Evolutionary conservation across 2,329 filamentous ascomycete genomes (phyloP), one percentile per base, ranked within the genome.

Genomic region (Talaromyces sp.): DNA sequence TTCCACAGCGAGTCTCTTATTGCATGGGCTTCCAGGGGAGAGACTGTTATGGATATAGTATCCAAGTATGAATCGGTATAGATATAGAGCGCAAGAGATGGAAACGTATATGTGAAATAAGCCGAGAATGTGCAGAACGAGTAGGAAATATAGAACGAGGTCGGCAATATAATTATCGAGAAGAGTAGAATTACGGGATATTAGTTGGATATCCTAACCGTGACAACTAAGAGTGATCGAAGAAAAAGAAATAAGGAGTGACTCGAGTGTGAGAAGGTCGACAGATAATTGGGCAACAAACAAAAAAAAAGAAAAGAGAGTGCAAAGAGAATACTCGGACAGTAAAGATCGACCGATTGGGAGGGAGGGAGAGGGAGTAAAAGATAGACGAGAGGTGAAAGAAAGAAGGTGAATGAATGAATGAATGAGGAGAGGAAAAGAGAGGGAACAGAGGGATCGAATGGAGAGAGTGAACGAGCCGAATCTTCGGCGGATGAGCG

Each of bases 371-470:
- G 62, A 63, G 65, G 65, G 61, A 51, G 15, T 62, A 67, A 67
- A 69, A 70, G 64, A 69, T 67, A 62, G 69, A 67, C 25, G 68
- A 67, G 68, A 69, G 64, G 63, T 15, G 36, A 65, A 67, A 69
- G 65, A 65, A 67, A 68, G 65, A 68, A 61, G 29, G 43, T 25
- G 45, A 51, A 34, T 38, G 60, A 62, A 40, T 13, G 36, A 59
- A 40, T 59, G 56, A 59, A 59, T 29, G 19, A 36, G 58, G 43
- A 45, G 40, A 47, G 36, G 8, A 31, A 29, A 25, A 29, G 15
- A 13, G 13, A 51, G 47, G 34, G 40, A 25, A n/a, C n/a, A n/a
- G 56, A 34, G 43, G 19, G 25, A 54, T 22, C 45, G 65, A 47
- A 29, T 58, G 63, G 45, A 65, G 67, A 71, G 62, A 68, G 69